Conservation (phyloP, 768 basidiomycete species). For the Lepiota venenata region DNA sequence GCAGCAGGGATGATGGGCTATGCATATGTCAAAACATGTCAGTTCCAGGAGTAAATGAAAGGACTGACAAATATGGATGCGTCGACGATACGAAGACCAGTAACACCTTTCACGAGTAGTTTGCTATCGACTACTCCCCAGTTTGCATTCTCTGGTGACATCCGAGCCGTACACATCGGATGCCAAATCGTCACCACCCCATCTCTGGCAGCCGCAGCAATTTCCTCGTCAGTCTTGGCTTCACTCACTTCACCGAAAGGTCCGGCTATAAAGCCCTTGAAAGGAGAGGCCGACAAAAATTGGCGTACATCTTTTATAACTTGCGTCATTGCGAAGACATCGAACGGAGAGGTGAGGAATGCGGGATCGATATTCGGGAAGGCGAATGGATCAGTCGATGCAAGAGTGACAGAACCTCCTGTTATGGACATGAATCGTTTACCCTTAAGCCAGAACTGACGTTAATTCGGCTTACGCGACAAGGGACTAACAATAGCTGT, state of each 20-base stretch:
- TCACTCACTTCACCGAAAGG: no score
- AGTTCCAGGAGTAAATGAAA: not conserved
- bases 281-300: no score
- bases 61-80: constrained; percentile 5
- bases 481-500: no score
- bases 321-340: not conserved
- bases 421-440: not conserved
- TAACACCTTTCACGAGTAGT: not conserved
- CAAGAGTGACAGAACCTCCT: constrained; percentile 8
- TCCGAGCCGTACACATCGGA: constrained; percentile 26
- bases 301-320: no score
- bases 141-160: constrained; percentile 21
- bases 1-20: constrained; percentile 16
- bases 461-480: no score
- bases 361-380: constrained; percentile 5
- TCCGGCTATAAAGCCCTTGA: no score
- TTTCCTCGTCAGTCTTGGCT: no score
- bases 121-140: constrained; percentile 3
- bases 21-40: not conserved
- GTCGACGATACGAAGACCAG: not conserved
- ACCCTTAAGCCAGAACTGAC: no score
- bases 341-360: constrained; percentile 7
- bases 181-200: constrained; percentile 17
- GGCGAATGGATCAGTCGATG: constrained; percentile 1
- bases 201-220: no score